Conservation (phyloP, 2,329 filamentous ascomycete genomes). For the Paradendryphiella salina region DNA sequence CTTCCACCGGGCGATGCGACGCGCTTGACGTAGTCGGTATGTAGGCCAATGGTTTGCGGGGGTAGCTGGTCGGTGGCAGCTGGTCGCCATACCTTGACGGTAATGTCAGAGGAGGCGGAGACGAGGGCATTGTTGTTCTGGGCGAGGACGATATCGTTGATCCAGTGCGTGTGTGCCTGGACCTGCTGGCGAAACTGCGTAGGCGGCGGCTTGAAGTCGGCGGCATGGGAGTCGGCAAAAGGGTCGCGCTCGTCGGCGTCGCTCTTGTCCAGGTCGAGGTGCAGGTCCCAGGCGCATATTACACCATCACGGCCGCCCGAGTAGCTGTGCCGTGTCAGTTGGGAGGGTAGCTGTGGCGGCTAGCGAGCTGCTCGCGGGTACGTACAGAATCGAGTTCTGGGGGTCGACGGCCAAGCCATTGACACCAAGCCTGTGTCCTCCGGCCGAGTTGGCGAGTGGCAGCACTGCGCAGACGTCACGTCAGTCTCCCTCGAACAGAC, state of each 20-base stretch:
- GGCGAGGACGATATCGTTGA: conserved; percentile 86
- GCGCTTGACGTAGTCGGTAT: conserved; percentile 95
- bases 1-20: conserved; percentile 74
- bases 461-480: conserved; percentile 58
- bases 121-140: conserved; percentile 78
- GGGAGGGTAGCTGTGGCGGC: conserved; percentile 7
- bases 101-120: conserved; percentile 90
- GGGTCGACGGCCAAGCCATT: conserved; percentile 90
- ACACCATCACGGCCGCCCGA: conserved; percentile 94
- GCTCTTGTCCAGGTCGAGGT: conserved; percentile 61
- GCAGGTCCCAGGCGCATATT: conserved; percentile 92
- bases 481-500: conserved; percentile 14
- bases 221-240: conserved; percentile 43
- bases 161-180: conserved; percentile 91
- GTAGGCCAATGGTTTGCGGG: conserved; percentile 82
- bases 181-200: conserved; percentile 65
- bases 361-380: conserved; percentile 2
- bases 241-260: conserved; percentile 47
- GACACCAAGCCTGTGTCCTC: conserved; percentile 89
- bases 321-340: conserved; percentile 63
- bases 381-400: conserved; percentile 83
- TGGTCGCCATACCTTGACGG: conserved; percentile 90
- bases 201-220: conserved; percentile 47
- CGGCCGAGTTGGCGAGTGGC: conserved; percentile 71
- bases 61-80: conserved; percentile 64